These are phyloP conservation scores for Termitomyces sp. DNA, from an alignment of 768 basidiomycete species.

Conservation along the genomic window DNA sequence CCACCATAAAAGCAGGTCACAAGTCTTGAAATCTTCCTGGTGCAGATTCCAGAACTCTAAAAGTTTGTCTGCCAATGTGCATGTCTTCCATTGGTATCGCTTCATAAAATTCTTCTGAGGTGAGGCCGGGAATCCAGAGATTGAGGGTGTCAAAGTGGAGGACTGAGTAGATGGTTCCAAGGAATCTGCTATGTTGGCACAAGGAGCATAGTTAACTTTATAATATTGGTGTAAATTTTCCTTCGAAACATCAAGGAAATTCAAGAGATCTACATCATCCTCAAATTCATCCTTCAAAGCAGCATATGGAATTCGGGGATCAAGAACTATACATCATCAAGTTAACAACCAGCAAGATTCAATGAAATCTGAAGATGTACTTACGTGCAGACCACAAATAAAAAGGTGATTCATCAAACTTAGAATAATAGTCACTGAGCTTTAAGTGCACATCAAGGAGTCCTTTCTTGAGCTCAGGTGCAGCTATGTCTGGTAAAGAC, in stretches of 20 bases:
- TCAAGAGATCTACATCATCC: conserved; percentile 15
- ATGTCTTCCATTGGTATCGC: not conserved
- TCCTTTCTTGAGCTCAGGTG: conserved; percentile 11
- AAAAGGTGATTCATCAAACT: conserved; percentile 29
- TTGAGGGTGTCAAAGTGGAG: too few species aligned
- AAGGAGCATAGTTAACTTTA: conserved; percentile 9
- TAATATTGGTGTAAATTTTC: conserved; percentile 11
- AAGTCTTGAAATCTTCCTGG: not conserved
- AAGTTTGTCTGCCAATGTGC: not conserved
- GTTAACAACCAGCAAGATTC: not conserved
- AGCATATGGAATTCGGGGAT: conserved; percentile 28
- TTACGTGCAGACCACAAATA: conserved; percentile 29
- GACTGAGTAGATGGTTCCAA: too few species aligned
- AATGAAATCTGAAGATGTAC: conserved; percentile 8
- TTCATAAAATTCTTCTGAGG: not conserved
- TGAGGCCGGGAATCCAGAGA: too few species aligned
- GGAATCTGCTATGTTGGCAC: too few species aligned
- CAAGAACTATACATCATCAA: conserved; percentile 23
- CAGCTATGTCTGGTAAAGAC: conserved; percentile 17
- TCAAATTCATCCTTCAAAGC: conserved; percentile 21
- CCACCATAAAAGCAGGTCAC: not conserved
- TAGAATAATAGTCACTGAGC: not conserved
- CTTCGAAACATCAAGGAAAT: conserved; percentile 13
- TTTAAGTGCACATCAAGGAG: too few species aligned
- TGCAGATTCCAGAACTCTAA: not conserved